Evolutionary conservation across 352 stramenopile species (phyloP).

Genomic region (Blastocystis sp.): DNA sequence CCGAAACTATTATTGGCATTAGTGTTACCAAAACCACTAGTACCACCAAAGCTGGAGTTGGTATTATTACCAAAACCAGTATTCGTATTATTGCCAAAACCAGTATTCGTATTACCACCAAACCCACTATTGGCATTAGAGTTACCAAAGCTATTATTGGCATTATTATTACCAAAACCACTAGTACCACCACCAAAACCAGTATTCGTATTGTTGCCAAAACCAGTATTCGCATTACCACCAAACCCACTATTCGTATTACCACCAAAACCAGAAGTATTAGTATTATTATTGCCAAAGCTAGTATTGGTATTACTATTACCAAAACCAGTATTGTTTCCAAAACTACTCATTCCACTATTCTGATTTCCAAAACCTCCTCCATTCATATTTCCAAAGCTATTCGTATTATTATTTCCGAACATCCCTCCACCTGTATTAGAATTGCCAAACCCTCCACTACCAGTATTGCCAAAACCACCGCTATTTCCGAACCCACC

Average conservation of each 20-base stretch:
- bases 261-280: background rate
- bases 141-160: no score
- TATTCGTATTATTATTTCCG: no score
- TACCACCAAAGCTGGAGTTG: background rate
- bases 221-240: background rate
- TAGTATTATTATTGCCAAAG: slow-evolving; percentile 3
- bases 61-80: background rate
- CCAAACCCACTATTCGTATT: background rate
- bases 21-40: background rate
- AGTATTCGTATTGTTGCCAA: background rate
- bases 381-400: background rate
- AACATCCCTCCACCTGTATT: background rate
- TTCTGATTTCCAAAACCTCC: slow-evolving; percentile 18
- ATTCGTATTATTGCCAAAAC: no score
- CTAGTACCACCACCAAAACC: no score
- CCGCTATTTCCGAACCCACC: slow-evolving; percentile 5
- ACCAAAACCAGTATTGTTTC: slow-evolving; percentile 12
- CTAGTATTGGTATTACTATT: background rate
- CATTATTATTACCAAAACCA: background rate
- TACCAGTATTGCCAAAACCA: slow-evolving; percentile 3
- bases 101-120: background rate
- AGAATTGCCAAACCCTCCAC: background rate
- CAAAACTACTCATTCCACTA: no score
- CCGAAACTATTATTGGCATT: no score
- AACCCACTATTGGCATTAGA: slow-evolving; percentile 27